Evolutionary conservation across 2,329 filamentous ascomycete genomes (phyloP).

Genomic region (Penicillium nordicum): DNA sequence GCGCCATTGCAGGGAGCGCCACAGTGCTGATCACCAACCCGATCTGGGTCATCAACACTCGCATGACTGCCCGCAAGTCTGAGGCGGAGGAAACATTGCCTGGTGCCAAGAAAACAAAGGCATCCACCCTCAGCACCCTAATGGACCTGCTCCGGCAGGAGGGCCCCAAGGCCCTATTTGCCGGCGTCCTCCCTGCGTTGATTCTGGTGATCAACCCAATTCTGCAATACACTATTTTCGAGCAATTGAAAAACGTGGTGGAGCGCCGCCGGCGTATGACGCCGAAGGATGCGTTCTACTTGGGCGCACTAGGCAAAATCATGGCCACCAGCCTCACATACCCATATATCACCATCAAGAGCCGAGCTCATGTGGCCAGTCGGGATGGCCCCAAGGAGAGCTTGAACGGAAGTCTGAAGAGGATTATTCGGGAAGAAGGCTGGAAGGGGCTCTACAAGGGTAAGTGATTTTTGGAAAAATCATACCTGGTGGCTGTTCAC

Average conservation of each 20-base stretch:
- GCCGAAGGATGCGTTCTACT: conserved; percentile 80
- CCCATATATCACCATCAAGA: conserved; percentile 98
- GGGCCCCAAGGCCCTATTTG: conserved; percentile 79
- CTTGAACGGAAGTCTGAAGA: conserved; percentile 71
- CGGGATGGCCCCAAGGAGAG: conserved; percentile 74
- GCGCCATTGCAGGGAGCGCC: conserved; percentile 86
- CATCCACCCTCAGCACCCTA: conserved; percentile 75
- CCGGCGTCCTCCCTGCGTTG: conserved; percentile 86
- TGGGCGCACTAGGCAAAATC: conserved; percentile 91
- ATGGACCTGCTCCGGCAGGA: conserved; percentile 77
- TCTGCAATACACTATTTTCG: conserved; percentile 96
- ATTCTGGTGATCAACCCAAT: conserved; percentile 98
- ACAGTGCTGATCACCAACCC: conserved; percentile 97
- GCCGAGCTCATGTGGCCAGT: conserved; percentile 88
- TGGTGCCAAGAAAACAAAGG: conserved; percentile 51
- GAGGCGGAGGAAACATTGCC: conserved; percentile 44
- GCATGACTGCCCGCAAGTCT: conserved; percentile 89
- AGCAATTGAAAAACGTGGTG: conserved; percentile 90
- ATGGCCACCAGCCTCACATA: conserved; percentile 93
- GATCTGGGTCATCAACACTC: conserved; percentile 98
- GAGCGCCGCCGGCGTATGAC: conserved; percentile 76
- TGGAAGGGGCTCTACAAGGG: conserved; percentile 89
- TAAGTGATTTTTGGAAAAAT: conserved; percentile 44
- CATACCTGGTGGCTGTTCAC: background rate
- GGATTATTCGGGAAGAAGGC: conserved; percentile 85